A percentile compares a stretch with the other conserved stretches of the same genome.
Conservation (phyloP, 208 protist species). For the Wallacemonas sp. region DNA sequence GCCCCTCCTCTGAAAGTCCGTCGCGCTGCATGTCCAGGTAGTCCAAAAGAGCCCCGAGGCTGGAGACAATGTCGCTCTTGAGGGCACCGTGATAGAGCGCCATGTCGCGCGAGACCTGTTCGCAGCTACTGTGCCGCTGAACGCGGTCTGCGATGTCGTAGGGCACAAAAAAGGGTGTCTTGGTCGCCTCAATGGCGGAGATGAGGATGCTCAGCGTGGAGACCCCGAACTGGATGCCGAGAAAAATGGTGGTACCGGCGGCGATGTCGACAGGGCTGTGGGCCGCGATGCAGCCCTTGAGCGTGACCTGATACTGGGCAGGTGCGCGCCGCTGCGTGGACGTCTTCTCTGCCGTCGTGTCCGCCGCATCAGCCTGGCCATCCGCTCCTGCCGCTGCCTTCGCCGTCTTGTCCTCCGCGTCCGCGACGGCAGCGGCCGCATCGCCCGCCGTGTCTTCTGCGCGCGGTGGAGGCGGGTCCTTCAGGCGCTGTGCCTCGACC, state of each 20-base stretch:
- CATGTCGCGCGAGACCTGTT: slow-evolving; percentile 52
- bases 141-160: slow-evolving; percentile 54
- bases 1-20: slow-evolving; percentile 74
- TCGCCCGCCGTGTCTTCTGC: not conserved
- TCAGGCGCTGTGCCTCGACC: slow-evolving; percentile 31
- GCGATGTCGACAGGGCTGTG: slow-evolving; percentile 58
- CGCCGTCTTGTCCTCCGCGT: not conserved
- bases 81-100: slow-evolving; percentile 48
- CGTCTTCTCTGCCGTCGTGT: too few relatives aligned
- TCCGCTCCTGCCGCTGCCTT: not conserved
- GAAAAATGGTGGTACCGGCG: slow-evolving; percentile 65
- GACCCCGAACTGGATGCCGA: slow-evolving; percentile 71
- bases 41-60: slow-evolving; percentile 58
- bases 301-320: slow-evolving; percentile 58
- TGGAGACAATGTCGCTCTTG: slow-evolving; percentile 64
- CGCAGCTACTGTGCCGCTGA: slow-evolving; percentile 25
- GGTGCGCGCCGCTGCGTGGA: too few relatives aligned
- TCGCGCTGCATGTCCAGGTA: slow-evolving; percentile 81
- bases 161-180: slow-evolving; percentile 68
- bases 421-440: too few relatives aligned
- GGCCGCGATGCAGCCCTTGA: slow-evolving; percentile 71
- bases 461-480: not conserved
- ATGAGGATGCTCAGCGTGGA: slow-evolving; percentile 68
- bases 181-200: slow-evolving; percentile 61
- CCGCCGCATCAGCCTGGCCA: slow-evolving; percentile 11